Evolutionary conservation across 1,139 yeast genomes (phyloP).

Genomic region (Diutina rugosa): DNA sequence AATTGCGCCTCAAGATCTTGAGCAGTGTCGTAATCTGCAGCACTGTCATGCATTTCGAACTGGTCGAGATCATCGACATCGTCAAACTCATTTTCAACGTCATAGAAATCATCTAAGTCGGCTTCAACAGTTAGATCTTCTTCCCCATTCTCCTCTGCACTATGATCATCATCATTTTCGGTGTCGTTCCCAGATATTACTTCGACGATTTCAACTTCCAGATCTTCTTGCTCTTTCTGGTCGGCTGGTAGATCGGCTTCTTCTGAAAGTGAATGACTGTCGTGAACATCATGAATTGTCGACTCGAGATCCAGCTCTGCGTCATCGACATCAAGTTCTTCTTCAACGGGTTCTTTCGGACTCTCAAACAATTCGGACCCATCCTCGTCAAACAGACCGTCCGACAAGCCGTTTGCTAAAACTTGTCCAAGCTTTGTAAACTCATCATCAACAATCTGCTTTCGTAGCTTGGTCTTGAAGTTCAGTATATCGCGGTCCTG

Average conservation of each 20-base stretch:
- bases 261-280: neutral
- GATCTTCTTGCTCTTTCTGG: conserved; percentile 4
- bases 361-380: neutral
- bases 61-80: neutral
- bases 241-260: conserved; percentile 3
- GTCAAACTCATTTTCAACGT: conserved; percentile 1
- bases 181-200: conserved; percentile 2
- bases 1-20: conserved; percentile 11
- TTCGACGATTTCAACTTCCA: conserved; percentile 3
- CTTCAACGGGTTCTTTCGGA: conserved; percentile 3
- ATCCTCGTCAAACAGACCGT: neutral
- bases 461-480: neutral
- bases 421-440: neutral
- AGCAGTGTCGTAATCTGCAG: conserved; percentile 11
- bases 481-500: neutral
- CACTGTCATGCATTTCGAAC: conserved; percentile 9
- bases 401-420: neutral
- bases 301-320: neutral
- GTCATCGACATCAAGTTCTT: conserved; percentile 2
- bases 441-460: neutral
- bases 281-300: neutral
- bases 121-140: neutral
- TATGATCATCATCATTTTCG: conserved; percentile 4
- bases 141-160: neutral
- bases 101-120: conserved; percentile 1